Evolutionary conservation across 768 basidiomycete genomes (phyloP).

Genomic region (Mycena kentingensis): DNA sequence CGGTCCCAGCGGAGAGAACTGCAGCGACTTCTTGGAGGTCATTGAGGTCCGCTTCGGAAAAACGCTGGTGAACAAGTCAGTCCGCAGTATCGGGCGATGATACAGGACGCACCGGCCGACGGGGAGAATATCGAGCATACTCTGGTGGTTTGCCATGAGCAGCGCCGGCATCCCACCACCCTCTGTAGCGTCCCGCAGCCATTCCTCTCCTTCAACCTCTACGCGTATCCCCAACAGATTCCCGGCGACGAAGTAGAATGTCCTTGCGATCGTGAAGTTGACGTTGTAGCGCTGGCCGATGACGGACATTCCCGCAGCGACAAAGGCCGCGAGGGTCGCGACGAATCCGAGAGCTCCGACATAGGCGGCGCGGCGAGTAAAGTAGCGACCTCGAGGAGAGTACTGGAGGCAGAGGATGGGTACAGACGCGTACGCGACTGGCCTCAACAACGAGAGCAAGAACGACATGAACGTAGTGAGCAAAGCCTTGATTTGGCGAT

Average conservation of each 20-base stretch:
- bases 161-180: conserved; percentile 55
- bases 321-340: conserved; percentile 70
- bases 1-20: conserved; percentile 85
- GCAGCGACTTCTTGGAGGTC: conserved; percentile 90
- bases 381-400: conserved; percentile 65
- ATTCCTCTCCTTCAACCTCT: conserved; percentile 84
- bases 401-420: conserved; percentile 65
- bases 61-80: conserved; percentile 47
- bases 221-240: conserved; percentile 66
- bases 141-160: conserved; percentile 90
- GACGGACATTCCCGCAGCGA: conserved; percentile 65
- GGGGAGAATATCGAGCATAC: conserved; percentile 84
- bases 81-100: conserved; percentile 5
- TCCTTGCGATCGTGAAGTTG: conserved; percentile 79
- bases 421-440: conserved; percentile 76
- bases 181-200: conserved; percentile 53
- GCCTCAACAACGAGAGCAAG: conserved; percentile 60
- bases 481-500: background rate
- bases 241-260: conserved; percentile 73
- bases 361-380: conserved; percentile 73
- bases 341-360: conserved; percentile 66
- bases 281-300: conserved; percentile 75
- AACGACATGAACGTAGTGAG: conserved; percentile 57
- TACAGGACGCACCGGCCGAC: conserved; percentile 65
- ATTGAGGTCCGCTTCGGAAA: conserved; percentile 84